Evolutionary conservation across 192 early-diverging fungal genomes (phyloP).

Genomic region (Chytriomyces sp.): DNA sequence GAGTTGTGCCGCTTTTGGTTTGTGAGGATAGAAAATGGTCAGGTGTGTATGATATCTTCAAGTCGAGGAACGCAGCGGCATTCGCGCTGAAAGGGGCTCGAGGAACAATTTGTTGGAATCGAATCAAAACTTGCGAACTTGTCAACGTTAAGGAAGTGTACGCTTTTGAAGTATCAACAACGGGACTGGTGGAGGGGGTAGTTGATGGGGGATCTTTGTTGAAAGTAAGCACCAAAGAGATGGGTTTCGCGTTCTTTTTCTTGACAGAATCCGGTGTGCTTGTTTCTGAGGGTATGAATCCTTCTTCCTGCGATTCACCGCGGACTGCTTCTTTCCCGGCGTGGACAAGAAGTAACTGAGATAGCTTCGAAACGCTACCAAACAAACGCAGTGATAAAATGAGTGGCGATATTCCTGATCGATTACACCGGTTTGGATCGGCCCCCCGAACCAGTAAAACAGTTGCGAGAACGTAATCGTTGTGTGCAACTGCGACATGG

Average conservation of each 20-base stretch:
- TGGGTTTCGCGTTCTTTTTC: constrained; percentile 3
- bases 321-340: constrained; percentile 32
- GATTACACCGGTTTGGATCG: constrained; percentile 53
- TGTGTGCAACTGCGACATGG: constrained; percentile 50
- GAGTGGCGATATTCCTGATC: constrained; percentile 48
- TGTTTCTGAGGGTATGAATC: not conserved
- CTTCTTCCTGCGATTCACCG: no score
- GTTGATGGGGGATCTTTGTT: not conserved
- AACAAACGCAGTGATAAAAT: constrained; percentile 42
- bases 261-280: not conserved
- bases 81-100: constrained; percentile 18
- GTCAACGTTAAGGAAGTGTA: no score
- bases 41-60: not conserved
- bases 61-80: constrained; percentile 49
- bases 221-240: not conserved
- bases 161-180: no score
- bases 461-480: constrained; percentile 40
- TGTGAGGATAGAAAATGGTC: constrained; percentile 3
- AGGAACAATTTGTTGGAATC: constrained; percentile 14
- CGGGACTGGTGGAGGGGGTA: no score
- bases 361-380: constrained; percentile 3
- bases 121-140: not conserved
- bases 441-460: constrained; percentile 58
- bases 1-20: constrained; percentile 47
- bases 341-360: constrained; percentile 41